These are phyloP conservation scores for Xerocomus minutiporus DNA, from an alignment of 1,284 basidiomycete species.

Conservation along the genomic window DNA sequence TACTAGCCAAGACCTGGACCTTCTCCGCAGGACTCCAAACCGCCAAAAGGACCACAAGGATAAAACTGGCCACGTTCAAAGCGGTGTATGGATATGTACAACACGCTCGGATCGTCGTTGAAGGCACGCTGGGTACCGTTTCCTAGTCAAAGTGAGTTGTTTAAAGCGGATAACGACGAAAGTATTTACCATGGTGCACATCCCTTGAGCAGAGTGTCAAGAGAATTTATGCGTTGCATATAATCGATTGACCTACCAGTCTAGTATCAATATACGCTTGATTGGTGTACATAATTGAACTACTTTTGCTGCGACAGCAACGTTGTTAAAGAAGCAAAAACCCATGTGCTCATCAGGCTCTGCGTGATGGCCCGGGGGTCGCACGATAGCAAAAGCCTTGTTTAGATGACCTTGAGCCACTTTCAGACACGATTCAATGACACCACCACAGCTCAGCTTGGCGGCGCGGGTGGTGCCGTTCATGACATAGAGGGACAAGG, in stretches of 20 bases:
- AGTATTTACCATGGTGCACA: constrained; percentile 81
- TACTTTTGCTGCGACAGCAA: constrained; percentile 86
- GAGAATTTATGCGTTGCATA: constrained; percentile 3
- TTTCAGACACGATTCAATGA: constrained; percentile 85
- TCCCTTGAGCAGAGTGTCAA: constrained; percentile 59
- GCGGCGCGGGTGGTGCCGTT: constrained; percentile 82
- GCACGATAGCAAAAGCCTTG: constrained; percentile 92
- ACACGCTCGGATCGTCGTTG: constrained; percentile 83
- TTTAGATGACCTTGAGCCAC: constrained; percentile 80
- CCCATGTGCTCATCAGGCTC: constrained; percentile 98
- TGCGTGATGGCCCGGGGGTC: constrained; percentile 97
- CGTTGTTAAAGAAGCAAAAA: constrained; percentile 99
- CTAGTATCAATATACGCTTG: constrained; percentile 86
- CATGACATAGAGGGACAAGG: constrained; percentile 90
- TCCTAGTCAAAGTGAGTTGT: constrained; percentile 43
- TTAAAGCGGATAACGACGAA: background rate
- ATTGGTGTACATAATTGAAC: constrained; percentile 65
- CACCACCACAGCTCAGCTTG: constrained; percentile 88
- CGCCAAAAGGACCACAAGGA: constrained; percentile 87
- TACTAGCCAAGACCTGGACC: constrained; percentile 81
- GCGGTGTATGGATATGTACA: constrained; percentile 96
- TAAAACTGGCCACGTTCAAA: constrained; percentile 92
- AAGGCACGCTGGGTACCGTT: constrained; percentile 98
- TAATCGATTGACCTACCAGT: constrained; percentile 69
- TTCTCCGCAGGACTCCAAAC: constrained; percentile 79